phyloP scores from a whole-genome alignment of 352 stramenopile species.

The Globisporangium carolinianum region DNA sequence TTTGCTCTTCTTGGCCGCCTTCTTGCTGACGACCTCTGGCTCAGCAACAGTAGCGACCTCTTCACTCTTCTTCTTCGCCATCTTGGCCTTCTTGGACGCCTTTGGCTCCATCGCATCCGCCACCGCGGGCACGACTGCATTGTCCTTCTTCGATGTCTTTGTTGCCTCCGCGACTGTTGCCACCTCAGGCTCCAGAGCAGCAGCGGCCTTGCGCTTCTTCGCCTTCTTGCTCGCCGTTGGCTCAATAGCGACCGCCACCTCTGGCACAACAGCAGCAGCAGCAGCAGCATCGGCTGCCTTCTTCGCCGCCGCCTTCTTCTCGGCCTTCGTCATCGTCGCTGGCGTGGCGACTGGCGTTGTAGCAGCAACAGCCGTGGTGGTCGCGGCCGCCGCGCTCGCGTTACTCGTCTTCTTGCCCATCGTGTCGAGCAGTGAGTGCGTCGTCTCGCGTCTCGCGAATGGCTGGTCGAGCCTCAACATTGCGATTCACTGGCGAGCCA shows the following conservation, averaged over 20 bases:
- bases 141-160: neutral
- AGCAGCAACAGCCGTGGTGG: neutral
- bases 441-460: constrained; percentile 20
- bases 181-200: neutral
- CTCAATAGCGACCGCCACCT: too few species aligned
- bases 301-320: neutral
- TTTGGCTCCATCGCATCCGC: constrained; percentile 1
- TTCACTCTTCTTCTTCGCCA: constrained; percentile 3
- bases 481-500: neutral
- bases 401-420: constrained; percentile 24
- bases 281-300: neutral
- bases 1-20: neutral
- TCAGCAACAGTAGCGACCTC: too few species aligned
- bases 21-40: too few species aligned
- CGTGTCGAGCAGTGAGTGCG: constrained; percentile 6
- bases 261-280: constrained; percentile 5
- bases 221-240: neutral
- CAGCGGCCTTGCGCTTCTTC: neutral
- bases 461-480: constrained; percentile 21
- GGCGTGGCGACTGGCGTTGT: neutral
- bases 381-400: neutral
- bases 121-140: neutral
- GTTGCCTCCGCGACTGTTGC: neutral
- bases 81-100: constrained; percentile 16
- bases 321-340: neutral